Base-by-base conservation (phyloP, 129 eudicot genomes). In the Calendula officinalis region DNA sequence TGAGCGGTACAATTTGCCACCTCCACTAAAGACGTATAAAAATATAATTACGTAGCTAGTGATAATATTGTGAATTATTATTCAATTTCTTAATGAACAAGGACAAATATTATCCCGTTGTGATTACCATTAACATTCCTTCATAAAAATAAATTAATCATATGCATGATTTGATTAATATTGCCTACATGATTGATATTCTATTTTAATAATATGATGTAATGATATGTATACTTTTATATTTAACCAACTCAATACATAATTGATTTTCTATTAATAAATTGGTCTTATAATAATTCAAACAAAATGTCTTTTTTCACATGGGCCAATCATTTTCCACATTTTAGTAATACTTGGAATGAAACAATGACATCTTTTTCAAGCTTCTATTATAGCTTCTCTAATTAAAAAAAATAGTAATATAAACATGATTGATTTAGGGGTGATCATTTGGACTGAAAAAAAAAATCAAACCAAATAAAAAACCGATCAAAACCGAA, bases 91-190 rank as follows among this genome's bases (percentile, higher is more conserved):
- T 70, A 45, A 47, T 39, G 32, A 51, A 16, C 36, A 10, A 30
- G 39, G 37, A 53, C 63, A 71, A 51, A 35, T 8, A 47, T 64
- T 65, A 66, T 64, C 78, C 72, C 72, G 39, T 22, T 42, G 45
- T 27, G 67, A 43, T 53, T 45, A 38, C 60, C 53, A 56, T 72
- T 60, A 73, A 73, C 78, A 73, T 73, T 73, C 78, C 66, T 44
- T 36, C 66, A 47, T 44, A 30, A 65, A 46, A 46, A 64, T 73
- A 64, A 56, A 22, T 65, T 64, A 73, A 45, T 56, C 39, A 7
- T 55, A 45, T 56, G 45, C 60, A 46, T 37, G 38, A 56, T 73
- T 48, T 45, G 34, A 36, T 57, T 56, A 56, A 64, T 66, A 56
- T 73, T 72, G 66, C 66, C 72, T 56, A 17, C 58, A 56, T 65